A percentile compares a stretch with the other conserved stretches of the same genome.
Conservation (phyloP, 257 asterid genomes). For the Handroanthus guayacan region DNA sequence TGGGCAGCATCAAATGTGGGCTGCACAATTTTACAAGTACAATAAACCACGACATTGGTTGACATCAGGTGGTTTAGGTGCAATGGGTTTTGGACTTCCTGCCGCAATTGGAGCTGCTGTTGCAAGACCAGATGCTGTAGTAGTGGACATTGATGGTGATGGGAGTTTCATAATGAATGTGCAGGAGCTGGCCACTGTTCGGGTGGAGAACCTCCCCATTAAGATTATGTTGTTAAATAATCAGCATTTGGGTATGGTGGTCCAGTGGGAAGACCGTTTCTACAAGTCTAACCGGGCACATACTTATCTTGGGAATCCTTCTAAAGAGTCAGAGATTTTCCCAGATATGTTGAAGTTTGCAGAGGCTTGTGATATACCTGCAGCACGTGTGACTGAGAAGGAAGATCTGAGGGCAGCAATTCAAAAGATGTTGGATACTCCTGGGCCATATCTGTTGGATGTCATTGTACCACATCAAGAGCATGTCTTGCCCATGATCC, state of each 20-base stretch:
- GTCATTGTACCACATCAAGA: slow-evolving; percentile 87
- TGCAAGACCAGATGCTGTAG: slow-evolving; percentile 72
- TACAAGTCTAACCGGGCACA: slow-evolving; percentile 86
- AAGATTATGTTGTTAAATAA: slow-evolving; percentile 81
- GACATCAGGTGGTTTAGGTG: slow-evolving; percentile 84
- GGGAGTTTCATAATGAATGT: slow-evolving; percentile 93
- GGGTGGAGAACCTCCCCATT: slow-evolving; percentile 79
- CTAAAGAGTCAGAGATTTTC: slow-evolving; percentile 62
- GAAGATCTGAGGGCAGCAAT: slow-evolving; percentile 62
- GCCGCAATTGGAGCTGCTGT: slow-evolving; percentile 92
- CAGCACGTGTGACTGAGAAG: slow-evolving; percentile 63
- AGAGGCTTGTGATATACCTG: slow-evolving; percentile 77
- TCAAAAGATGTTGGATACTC: slow-evolving; percentile 77
- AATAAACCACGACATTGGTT: slow-evolving; percentile 76
- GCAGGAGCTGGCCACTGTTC: slow-evolving; percentile 75
- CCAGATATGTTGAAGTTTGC: slow-evolving; percentile 81
- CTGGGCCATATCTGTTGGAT: slow-evolving; percentile 84
- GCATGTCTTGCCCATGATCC: slow-evolving; percentile 89
- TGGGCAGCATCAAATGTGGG: slow-evolving; percentile 97
- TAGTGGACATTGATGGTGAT: slow-evolving; percentile 90
- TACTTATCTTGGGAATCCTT: slow-evolving; percentile 78
- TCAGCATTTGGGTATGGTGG: slow-evolving; percentile 90
- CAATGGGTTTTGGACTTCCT: slow-evolving; percentile 89
- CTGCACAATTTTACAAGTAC: slow-evolving; percentile 83
- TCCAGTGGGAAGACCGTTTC: slow-evolving; percentile 90